Evolutionary conservation across 148 eudicot species (phyloP).

Genomic region (Nyssa sinensis): DNA sequence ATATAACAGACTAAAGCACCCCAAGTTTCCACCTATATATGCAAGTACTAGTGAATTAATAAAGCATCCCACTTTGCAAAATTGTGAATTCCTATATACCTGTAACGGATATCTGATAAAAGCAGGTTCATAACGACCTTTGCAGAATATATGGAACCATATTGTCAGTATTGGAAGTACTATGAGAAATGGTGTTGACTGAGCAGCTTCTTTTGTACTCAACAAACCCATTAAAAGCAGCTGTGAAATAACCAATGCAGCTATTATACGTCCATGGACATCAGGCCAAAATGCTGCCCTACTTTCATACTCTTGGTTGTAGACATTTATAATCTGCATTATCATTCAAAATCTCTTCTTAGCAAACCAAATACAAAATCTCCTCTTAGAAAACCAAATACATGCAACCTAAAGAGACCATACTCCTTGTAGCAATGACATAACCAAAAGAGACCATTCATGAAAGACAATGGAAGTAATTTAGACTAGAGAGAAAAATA

Average conservation of each 20-base stretch:
- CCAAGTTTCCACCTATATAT: too few species aligned
- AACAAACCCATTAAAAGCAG: slow-evolving; percentile 68
- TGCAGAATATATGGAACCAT: slow-evolving; percentile 68
- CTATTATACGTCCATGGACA: slow-evolving; percentile 67
- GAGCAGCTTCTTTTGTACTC: slow-evolving; percentile 60
- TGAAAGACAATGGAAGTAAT: too few species aligned
- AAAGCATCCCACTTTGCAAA: neutral
- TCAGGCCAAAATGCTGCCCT: slow-evolving; percentile 88
- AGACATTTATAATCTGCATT: slow-evolving; percentile 74
- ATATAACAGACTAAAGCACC: neutral
- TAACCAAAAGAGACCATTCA: too few species aligned
- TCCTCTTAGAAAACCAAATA: neutral
- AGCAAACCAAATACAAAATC: too few species aligned
- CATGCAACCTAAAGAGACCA: neutral
- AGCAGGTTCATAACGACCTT: slow-evolving; percentile 75
- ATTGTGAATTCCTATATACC: slow-evolving; percentile 33
- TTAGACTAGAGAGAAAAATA: too few species aligned
- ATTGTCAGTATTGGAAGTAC: slow-evolving; percentile 73
- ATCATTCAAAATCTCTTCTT: slow-evolving; percentile 5
- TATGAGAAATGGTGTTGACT: slow-evolving; percentile 60
- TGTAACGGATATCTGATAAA: slow-evolving; percentile 63
- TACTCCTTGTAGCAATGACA: neutral
- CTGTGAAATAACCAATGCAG: slow-evolving; percentile 65
- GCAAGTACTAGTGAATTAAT: neutral
- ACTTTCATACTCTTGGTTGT: slow-evolving; percentile 84